Base-by-base conservation (phyloP, 371 early-diverging fungal genomes). In the Mortierella sp. region DNA sequence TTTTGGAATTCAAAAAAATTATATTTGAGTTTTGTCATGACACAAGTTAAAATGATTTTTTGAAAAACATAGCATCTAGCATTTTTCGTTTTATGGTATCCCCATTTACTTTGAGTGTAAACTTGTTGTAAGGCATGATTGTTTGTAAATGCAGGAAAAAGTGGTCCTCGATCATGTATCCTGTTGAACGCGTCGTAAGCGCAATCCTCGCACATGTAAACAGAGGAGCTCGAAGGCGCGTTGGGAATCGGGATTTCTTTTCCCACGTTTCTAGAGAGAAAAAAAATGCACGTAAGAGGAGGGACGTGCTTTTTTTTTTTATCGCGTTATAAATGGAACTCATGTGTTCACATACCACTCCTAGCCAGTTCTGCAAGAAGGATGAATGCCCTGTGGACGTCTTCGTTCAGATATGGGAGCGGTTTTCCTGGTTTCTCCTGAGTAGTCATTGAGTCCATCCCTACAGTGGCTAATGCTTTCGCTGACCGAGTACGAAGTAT, bases 121-220 rank as follows among this genome's bases (percentile, higher is more conserved):
- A 86, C 46, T 76, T 72, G 60, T 84, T 84, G 56, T 84, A 87
- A 1, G 86, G 87, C 19, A 87, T 64, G 27, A 83, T 75, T 0
- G 27, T 44, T 80, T 83, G 83, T 17, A 87, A 47, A 56, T 82
- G 82, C 6, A 39, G 55, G 24, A 87, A 59, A 19, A 84, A 60
- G 26, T 80, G 75, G 0, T 80, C 82, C 21, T 84, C 85, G 21
- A 84, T 62, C 7, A 46, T 42, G 19, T 81, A 73, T 15, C 69
- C 70, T 0, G 31, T 49, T 31, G 42, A 24, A 1, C 70, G 70
- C 21, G 80, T 70, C 4, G 78, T 79, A 17, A 83, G 78, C 27
- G 80, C 71, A 6, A 80, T 44, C 12, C 68, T 51, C 4, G 85
- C 85, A 31, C 81, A 80, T 26, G 79, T 69, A 28, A 84, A 61